Base-by-base conservation (phyloP, 371 early-diverging fungal genomes). In the Entomophthora muscae region DNA sequence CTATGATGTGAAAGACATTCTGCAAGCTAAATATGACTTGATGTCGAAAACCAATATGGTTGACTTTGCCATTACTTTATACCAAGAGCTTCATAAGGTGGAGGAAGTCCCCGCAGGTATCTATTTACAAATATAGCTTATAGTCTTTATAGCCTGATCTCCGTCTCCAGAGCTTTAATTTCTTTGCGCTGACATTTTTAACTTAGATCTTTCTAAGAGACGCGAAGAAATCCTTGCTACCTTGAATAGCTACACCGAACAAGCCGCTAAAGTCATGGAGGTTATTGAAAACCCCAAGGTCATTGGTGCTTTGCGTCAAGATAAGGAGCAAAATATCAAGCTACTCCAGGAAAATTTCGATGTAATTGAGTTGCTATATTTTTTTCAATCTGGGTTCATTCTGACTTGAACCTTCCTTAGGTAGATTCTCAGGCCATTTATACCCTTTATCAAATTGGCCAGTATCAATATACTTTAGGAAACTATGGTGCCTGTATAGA, bases 221-320 rank as follows among this genome's bases (percentile, higher is more conserved):
- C 83, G 91, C 67, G 79, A 82, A 65, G 74, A 78, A 32, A 89
- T 91, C 31, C 72, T 91, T 63, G 71, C 74, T 32, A 77, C 78
- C 68, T 78, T 91, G 67, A 83, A 86, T 69, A 77, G 79, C 30
- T 75, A 88, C 65, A 84, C 87, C 73, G 71, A 78, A 23, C 77
- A 89, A 71, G 85, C 84, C n/a, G 82, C 84, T 71, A 83, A 83
- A 61, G 85, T 93, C 57, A 83, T 91, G 79, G 81, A 85, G 54
- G 84, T 91, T 27, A 84, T 94, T 63, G 86, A 90, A 72, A 89
- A 92, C 73, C 92, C 92, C 17, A 85, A 89, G 66, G 91, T 94
- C 30, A 83, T 89, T 66, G 80, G 83, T 61, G 81, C 88, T 67
- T 78, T 93, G 67, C 88, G 90, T 66, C 90, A 91, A 75, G 95